Base-by-base conservation (phyloP, 2,329 filamentous ascomycete species). In the Ilyonectria sp. region DNA sequence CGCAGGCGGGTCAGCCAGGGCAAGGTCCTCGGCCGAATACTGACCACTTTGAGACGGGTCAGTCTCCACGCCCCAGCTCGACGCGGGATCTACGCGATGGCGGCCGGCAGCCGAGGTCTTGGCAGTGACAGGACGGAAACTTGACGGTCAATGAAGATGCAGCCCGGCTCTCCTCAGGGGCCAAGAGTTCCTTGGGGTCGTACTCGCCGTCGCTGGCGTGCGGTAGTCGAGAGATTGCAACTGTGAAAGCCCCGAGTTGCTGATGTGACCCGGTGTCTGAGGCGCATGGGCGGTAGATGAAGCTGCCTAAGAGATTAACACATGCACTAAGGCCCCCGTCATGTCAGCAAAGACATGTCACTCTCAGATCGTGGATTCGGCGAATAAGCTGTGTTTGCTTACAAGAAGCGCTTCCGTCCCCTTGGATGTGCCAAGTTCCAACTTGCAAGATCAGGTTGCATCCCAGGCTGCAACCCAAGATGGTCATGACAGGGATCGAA, bases 221-320 rank as follows among this genome's bases (percentile, higher is more conserved):
- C 43, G 62, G 21, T 19, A 37, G 40, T n/a, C 37, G 26, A 44
- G 23, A 57, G 29, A 40, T 59, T 56, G 29, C 26, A 53, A n/a
- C 35, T 53, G 56, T 59, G 33, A 37, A 46, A 49, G 10, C 23
- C 33, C 52, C 26, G 49, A 50, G 44, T 50, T 65, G 40, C 46
- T 43, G 26, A 54, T 55, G 62, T 65, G 62, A 65, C 55, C 23
- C 49, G 43, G 46, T 55, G 10, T 50, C 47, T 60, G 62, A 65
- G 56, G 63, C 60, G 46, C 68, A 65, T 70, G 52, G 63, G 65
- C 69, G 66, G 68, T 63, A 67, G 64, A 44, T 70, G 68, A 70
- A 60, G 57, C 55, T 49, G 52, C 33, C 26, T 37, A 44, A 15
- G 19, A 43, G 26, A 49, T 54, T 56, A 56, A 44, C 44, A 35